These are phyloP conservation scores for Phoenix dactylifera DNA, from an alignment of 176 grass and related monocot genomes.

Conservation along the genomic window DNA sequence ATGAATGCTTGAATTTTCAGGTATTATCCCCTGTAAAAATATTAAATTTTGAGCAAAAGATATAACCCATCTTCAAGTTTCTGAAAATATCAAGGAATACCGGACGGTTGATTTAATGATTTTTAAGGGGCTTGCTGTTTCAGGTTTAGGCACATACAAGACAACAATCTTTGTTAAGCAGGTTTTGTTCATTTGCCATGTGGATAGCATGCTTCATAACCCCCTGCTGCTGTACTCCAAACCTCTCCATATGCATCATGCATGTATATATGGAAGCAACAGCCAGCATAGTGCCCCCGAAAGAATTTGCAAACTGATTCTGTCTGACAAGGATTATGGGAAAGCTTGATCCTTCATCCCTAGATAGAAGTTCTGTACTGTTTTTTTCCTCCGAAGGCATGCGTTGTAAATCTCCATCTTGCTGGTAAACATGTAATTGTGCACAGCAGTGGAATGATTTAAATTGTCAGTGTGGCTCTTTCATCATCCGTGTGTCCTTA, in stretches of 20 bases:
- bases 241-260: conserved; percentile 32
- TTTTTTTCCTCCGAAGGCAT: background rate
- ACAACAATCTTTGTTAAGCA: conserved; percentile 43
- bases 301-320: conserved; percentile 18
- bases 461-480: no score
- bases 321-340: background rate
- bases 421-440: conserved; percentile 33
- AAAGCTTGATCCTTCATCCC: background rate
- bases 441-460: conserved; percentile 27
- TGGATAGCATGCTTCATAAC: conserved; percentile 29
- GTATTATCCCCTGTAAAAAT: conserved; percentile 1
- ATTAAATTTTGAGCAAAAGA: conserved; percentile 27
- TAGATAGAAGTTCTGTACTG: background rate
- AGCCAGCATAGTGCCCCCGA: conserved; percentile 23
- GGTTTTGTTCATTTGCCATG: conserved; percentile 33
- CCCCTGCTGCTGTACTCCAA: conserved; percentile 21
- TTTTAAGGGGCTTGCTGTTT: background rate
- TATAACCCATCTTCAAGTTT: conserved; percentile 34
- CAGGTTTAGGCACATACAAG: conserved; percentile 31
- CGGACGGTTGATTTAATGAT: background rate
- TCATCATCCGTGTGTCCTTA: no score
- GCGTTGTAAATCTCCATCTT: conserved; percentile 42
- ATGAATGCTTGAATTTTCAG: conserved; percentile 11
- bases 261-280: conserved; percentile 51
- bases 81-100: background rate